Evolutionary conservation across 352 stramenopile genomes (phyloP), one percentile per base, ranked within the genome.

Genomic region (Globisporangium cederbergense): DNA sequence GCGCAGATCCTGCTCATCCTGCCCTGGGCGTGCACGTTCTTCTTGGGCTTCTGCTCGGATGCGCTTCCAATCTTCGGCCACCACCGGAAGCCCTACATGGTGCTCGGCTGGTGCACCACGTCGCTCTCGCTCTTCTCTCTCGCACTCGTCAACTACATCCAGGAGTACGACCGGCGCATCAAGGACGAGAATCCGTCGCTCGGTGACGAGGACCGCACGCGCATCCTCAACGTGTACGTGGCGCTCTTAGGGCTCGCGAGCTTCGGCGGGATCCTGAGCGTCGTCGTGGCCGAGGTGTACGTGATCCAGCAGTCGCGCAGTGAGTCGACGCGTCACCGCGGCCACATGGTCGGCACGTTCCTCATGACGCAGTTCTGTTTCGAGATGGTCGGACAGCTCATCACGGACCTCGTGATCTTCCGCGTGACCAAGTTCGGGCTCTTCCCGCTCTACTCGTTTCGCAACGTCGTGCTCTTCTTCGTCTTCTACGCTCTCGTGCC

Each of bases 1-100:
- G 73, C 75, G 0, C 57, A 67, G 28, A 64, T 75, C 32, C 61
- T 86, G 13, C 73, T 83, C 47, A 58, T 77, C 38, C 49, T 83
- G 32, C 75, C 77, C 8, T 86, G 77, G 77, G 80, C 74, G 36
- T 80, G 74, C 62, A 82, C 60, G 52, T 84, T 83, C 22, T 40
- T 82, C 1, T 65, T 76, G 49, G 77, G 79, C 20, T 88, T 89
- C 50, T 56, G 85, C 45, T 88, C 81, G 1, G 81, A 90, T 62
- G 61, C 70, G 8, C 47, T 84, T 11, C 68, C 79, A 0, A 54
- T 90, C 40, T 56, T 85, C 14, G 75, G 73, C n/a, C 70, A 66
- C 28, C 62, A 79, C 43, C 71, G 81, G 9, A 88, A 88, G 60
- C 32, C 73, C 3, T 90, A 89, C 66, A 81, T 89, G 34, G 62